phyloP scores from a whole-genome alignment of 2,329 filamentous ascomycete species.

The Zelopaecilomyces penicillatus region DNA sequence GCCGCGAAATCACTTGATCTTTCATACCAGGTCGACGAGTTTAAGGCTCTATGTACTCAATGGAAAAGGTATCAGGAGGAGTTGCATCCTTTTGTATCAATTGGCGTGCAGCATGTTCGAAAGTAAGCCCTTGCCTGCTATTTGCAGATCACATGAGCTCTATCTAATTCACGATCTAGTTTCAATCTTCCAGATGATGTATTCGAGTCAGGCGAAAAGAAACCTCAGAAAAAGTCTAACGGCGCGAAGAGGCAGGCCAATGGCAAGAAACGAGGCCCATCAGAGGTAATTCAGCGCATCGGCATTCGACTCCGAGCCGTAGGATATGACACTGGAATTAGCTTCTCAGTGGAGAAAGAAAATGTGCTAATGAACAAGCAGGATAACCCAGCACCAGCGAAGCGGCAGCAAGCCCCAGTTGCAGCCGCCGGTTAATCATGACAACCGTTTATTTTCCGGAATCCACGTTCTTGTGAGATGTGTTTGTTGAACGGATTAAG shows the following conservation, averaged over 20 bases:
- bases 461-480: too few relatives aligned
- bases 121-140: slow-evolving; percentile 52
- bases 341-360: slow-evolving; percentile 2
- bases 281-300: slow-evolving; percentile 32
- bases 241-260: slow-evolving; percentile 28
- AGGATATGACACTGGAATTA: slow-evolving; percentile 3
- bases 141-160: background rate
- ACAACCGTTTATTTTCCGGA: background rate
- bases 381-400: slow-evolving; percentile 29
- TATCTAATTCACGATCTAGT: slow-evolving; percentile 36
- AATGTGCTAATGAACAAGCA: slow-evolving; percentile 20
- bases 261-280: slow-evolving; percentile 41
- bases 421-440: slow-evolving; percentile 28
- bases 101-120: slow-evolving; percentile 76
- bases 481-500: too few relatives aligned
- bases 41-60: slow-evolving; percentile 70
- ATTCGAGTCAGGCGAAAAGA: slow-evolving; percentile 71
- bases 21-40: slow-evolving; percentile 74
- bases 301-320: slow-evolving; percentile 8
- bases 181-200: slow-evolving; percentile 84
- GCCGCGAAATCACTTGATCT: slow-evolving; percentile 66
- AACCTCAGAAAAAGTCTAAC: slow-evolving; percentile 51
- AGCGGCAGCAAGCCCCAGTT: slow-evolving; percentile 34
- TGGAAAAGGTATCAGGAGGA: slow-evolving; percentile 69
- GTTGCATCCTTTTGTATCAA: slow-evolving; percentile 51